Conservation (phyloP, 352 stramenopile genomes). For the Globisporangium uncinulatum region DNA sequence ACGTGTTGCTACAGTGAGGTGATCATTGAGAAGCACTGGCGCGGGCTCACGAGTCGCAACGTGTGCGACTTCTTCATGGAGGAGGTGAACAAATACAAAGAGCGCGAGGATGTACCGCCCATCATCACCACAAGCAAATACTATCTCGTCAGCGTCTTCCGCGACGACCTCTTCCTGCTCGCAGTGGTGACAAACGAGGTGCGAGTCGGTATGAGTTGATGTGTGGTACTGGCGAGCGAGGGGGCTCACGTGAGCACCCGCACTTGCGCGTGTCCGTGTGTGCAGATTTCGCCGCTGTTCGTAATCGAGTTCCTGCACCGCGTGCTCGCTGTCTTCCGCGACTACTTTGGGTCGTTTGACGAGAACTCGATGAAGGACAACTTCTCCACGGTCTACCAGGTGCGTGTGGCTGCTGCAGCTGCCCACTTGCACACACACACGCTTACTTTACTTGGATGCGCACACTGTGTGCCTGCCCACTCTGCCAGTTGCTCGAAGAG, state of each 20-base stretch:
- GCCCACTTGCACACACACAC: neutral
- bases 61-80: conserved; percentile 99
- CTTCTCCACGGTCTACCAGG: conserved; percentile 95
- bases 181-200: conserved; percentile 94
- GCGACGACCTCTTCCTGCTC: conserved; percentile 94
- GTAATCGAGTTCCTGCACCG: conserved; percentile 97
- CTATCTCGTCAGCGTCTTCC: conserved; percentile 91
- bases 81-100: conserved; percentile 91
- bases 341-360: conserved; percentile 97
- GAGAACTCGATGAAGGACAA: conserved; percentile 98
- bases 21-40: conserved; percentile 99
- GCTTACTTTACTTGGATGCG: neutral
- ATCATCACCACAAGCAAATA: conserved; percentile 86
- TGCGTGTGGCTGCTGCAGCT: conserved; percentile 16
- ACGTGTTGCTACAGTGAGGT: conserved; percentile 72
- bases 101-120: conserved; percentile 84
- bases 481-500: conserved; percentile 84
- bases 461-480: neutral
- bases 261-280: conserved; percentile 3
- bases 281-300: conserved; percentile 74
- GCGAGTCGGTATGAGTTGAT: conserved; percentile 2
- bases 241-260: too few relatives aligned
- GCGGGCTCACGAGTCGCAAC: conserved; percentile 90
- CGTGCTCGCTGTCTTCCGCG: conserved; percentile 93
- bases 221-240: neutral